These are phyloP conservation scores for Diutina ranongensis DNA, from an alignment of 1,139 yeast species.

Conservation along the genomic window DNA sequence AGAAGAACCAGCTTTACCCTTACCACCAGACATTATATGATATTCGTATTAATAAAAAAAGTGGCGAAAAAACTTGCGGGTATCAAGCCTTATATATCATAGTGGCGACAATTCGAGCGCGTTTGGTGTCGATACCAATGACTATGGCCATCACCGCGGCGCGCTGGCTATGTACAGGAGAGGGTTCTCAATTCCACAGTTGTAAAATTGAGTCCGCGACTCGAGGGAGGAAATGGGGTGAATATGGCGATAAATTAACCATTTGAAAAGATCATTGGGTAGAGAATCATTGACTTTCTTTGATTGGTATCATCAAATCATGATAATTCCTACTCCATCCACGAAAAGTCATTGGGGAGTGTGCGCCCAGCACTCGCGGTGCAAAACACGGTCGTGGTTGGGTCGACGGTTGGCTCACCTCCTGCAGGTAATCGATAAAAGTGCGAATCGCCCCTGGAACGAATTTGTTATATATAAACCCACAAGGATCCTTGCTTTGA, in stretches of 20 bases:
- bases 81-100: no score
- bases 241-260: background rate
- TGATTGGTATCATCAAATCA: background rate
- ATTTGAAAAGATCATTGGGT: no score
- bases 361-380: background rate
- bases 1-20: constrained; percentile 92
- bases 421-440: background rate
- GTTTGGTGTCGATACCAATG: background rate
- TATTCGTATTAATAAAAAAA: constrained; percentile 2
- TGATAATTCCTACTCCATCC: background rate
- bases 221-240: background rate
- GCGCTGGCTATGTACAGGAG: background rate
- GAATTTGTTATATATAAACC: background rate
- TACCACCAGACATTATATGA: constrained; percentile 84
- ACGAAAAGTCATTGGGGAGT: background rate
- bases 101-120: background rate
- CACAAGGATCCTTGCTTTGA: background rate
- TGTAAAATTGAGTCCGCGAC: background rate
- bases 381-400: background rate
- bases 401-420: no score
- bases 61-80: no score
- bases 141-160: background rate
- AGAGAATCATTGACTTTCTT: no score
- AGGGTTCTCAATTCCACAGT: background rate
- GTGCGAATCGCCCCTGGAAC: background rate